A percentile compares a stretch with the other conserved stretches of the same genome.
These are phyloP conservation scores for Gracilaria gracilis DNA, from an alignment of 23 red algal genomes.

Conservation along the genomic window DNA sequence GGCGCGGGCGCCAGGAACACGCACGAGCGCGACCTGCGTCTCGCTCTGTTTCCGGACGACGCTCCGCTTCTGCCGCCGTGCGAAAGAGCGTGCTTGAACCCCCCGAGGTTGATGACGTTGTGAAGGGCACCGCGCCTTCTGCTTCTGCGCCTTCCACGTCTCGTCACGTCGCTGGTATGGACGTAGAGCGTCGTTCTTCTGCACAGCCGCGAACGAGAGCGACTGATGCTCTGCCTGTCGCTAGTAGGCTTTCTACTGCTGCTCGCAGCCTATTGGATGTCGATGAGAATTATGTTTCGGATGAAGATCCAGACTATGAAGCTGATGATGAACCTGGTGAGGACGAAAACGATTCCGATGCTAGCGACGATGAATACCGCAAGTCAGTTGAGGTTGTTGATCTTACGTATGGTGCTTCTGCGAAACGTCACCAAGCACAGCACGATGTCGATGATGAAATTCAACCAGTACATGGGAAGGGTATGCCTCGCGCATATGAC, in stretches of 20 bases:
- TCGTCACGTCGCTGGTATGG: background rate
- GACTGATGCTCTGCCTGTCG: background rate
- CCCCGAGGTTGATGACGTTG: background rate
- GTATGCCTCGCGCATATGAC: background rate
- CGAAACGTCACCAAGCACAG: background rate
- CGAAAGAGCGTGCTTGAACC: background rate
- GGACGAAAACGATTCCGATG: background rate
- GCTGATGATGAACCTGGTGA: conserved; percentile 24
- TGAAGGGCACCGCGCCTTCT: background rate
- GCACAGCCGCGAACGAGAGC: background rate
- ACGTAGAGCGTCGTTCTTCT: background rate
- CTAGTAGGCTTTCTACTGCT: background rate
- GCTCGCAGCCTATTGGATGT: background rate
- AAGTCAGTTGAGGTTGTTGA: background rate
- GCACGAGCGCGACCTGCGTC: background rate
- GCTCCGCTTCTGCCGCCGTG: background rate
- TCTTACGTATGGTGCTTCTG: background rate
- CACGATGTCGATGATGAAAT: background rate
- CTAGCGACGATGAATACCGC: background rate
- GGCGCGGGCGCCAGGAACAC: background rate
- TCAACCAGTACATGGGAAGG: background rate
- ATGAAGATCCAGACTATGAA: conserved; percentile 13
- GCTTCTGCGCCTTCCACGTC: background rate
- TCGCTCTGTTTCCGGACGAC: background rate
- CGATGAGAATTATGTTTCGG: conserved; percentile 13